phyloP scores from a whole-genome alignment of 1,284 basidiomycete genomes.

The Tylopilus orsonianus region DNA sequence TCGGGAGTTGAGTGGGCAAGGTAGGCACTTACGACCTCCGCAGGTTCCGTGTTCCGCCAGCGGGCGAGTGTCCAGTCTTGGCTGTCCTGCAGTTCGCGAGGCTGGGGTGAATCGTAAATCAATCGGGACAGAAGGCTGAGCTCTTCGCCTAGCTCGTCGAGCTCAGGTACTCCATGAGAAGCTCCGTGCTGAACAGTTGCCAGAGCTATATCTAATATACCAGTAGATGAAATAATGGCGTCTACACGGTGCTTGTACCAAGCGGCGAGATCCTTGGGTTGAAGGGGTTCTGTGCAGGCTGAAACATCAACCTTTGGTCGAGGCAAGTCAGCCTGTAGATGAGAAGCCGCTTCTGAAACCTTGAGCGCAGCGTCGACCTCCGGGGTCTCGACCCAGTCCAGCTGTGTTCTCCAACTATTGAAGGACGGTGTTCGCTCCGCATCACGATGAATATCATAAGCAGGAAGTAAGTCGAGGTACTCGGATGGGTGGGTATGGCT shows the following conservation, averaged over 20 bases:
- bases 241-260: slow-evolving; percentile 79
- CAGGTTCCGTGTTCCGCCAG: slow-evolving; percentile 71
- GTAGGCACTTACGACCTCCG: slow-evolving; percentile 71
- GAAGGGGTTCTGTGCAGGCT: slow-evolving; percentile 10
- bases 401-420: slow-evolving; percentile 47
- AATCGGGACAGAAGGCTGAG: slow-evolving; percentile 81
- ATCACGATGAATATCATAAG: slow-evolving; percentile 47
- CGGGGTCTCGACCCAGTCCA: slow-evolving; percentile 57
- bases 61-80: slow-evolving; percentile 71
- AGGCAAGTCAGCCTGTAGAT: slow-evolving; percentile 10
- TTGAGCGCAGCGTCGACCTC: slow-evolving; percentile 44
- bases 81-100: slow-evolving; percentile 36
- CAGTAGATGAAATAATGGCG: slow-evolving; percentile 60
- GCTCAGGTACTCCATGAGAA: slow-evolving; percentile 71
- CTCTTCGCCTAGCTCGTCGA: slow-evolving; percentile 89
- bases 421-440: slow-evolving; percentile 40
- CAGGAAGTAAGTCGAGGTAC: slow-evolving; percentile 65
- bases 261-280: slow-evolving; percentile 46
- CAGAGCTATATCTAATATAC: slow-evolving; percentile 79
- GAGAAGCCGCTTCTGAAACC: slow-evolving; percentile 18
- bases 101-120: slow-evolving; percentile 74
- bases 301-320: slow-evolving; percentile 3
- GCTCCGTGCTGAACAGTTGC: slow-evolving; percentile 83
- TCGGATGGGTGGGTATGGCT: slow-evolving; percentile 65
- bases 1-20: slow-evolving; percentile 67